Percentiles rank a stretch among this genome's conserved stretches.
phyloP scores from a whole-genome alignment of 2,329 filamentous ascomycete genomes.

The Pseudopithomyces chartarum region DNA sequence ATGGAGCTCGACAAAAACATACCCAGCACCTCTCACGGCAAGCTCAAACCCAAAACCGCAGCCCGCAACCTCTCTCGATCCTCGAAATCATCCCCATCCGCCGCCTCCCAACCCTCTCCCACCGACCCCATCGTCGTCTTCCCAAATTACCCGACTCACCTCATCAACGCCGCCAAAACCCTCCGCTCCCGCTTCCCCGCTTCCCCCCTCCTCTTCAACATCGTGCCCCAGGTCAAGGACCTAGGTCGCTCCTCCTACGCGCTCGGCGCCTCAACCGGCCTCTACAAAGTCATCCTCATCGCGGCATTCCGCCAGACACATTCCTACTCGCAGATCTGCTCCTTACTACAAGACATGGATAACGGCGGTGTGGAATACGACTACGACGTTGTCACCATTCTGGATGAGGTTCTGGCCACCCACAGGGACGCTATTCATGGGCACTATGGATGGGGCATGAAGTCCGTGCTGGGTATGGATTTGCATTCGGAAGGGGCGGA shows the following conservation, averaged over 20 bases:
- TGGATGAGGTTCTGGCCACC: conserved; percentile 43
- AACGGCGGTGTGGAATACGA: conserved; percentile 65
- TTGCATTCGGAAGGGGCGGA: conserved; percentile 33
- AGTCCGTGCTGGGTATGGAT: conserved; percentile 44
- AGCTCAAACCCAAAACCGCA: background rate
- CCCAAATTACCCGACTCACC: conserved; percentile 66
- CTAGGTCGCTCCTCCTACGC: conserved; percentile 73
- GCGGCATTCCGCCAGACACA: conserved; percentile 66
- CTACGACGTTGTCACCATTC: conserved; percentile 48
- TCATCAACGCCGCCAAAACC: conserved; percentile 62
- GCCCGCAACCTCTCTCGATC: background rate
- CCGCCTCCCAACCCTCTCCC: background rate
- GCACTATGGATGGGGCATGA: conserved; percentile 28
- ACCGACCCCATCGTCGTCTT: conserved; percentile 62
- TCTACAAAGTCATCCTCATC: conserved; percentile 70
- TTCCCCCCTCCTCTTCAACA: conserved; percentile 63
- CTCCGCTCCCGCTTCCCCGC: conserved; percentile 64
- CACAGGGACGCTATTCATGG: conserved; percentile 28
- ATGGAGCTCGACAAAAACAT: conserved; percentile 55
- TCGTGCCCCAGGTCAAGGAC: conserved; percentile 70
- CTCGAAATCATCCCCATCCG: background rate
- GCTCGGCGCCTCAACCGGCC: conserved; percentile 69
- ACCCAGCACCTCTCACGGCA: background rate
- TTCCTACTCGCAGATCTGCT: conserved; percentile 61
- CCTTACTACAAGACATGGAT: conserved; percentile 69